Conservation (phyloP, 306 rosid genomes). For the Urtica urens region DNA sequence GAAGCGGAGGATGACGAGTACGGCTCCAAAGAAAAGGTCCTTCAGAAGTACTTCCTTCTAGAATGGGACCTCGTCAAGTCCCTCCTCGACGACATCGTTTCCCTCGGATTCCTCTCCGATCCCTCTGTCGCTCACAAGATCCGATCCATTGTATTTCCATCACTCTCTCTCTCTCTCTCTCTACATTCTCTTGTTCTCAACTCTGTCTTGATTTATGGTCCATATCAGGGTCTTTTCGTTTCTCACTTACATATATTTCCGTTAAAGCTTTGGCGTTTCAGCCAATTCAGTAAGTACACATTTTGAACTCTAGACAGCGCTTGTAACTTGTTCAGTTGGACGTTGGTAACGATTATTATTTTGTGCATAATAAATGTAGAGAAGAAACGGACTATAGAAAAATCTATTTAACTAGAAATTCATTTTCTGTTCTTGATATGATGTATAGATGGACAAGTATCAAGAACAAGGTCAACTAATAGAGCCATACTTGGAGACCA, state of each 20-base stretch:
- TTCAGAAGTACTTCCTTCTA: conserved; percentile 80
- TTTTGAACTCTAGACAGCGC: too few relatives aligned
- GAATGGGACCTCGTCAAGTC: conserved; percentile 84
- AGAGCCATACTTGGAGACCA: conserved; percentile 86
- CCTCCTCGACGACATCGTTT: conserved; percentile 61
- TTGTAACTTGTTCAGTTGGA: too few relatives aligned
- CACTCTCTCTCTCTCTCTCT: conserved; percentile 15
- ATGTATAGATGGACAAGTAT: conserved; percentile 81
- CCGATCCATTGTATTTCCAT: conserved; percentile 98
- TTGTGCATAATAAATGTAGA: too few relatives aligned
- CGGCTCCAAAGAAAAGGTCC: conserved; percentile 67
- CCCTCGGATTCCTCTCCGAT: conserved; percentile 47
- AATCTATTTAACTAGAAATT: not conserved
- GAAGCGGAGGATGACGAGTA: conserved; percentile 62
- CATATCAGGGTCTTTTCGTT: too few relatives aligned
- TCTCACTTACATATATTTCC: too few relatives aligned
- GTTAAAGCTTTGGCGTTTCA: too few relatives aligned
- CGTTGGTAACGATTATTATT: too few relatives aligned
- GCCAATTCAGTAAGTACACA: too few relatives aligned
- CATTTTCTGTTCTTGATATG: not conserved
- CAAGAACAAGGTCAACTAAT: conserved; percentile 91
- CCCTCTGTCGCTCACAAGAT: conserved; percentile 51
- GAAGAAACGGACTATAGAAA: too few relatives aligned
- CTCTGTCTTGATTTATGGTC: too few relatives aligned
- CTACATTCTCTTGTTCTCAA: too few relatives aligned